These are phyloP conservation scores for Dactylonectria macrodidyma DNA, from an alignment of 2,329 filamentous ascomycete species.

Conservation along the genomic window DNA sequence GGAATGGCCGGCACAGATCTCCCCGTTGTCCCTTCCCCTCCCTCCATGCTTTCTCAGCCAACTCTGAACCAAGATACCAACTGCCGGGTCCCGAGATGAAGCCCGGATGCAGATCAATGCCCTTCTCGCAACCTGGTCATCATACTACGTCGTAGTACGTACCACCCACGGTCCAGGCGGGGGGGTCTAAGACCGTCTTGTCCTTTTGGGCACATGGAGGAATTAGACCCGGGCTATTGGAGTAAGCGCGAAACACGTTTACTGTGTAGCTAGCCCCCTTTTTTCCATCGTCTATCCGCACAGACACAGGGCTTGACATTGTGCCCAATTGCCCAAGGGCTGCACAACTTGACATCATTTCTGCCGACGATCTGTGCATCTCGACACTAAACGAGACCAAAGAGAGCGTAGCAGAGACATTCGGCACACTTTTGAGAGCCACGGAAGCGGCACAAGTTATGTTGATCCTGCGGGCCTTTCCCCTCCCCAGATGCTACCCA, in stretches of 20 bases:
- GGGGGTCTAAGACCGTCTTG: too few relatives aligned
- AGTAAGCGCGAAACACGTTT: not conserved
- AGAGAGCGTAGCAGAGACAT: not conserved
- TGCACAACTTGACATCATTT: not conserved
- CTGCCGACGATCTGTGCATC: not conserved
- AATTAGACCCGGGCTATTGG: not conserved
- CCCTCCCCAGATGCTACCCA: not conserved
- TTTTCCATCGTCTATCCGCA: not conserved
- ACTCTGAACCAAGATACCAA: too few relatives aligned
- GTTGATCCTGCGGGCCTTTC: not conserved
- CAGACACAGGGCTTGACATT: not conserved
- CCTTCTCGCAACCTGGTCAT: not conserved
- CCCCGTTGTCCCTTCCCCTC: not conserved
- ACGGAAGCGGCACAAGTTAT: not conserved
- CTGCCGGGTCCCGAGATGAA: not conserved
- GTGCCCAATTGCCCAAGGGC: not conserved
- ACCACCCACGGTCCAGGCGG: too few relatives aligned
- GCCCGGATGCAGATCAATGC: constrained; percentile 3
- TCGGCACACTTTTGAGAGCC: not conserved
- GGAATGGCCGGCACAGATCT: too few relatives aligned
- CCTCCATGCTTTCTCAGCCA: not conserved
- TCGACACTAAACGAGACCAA: too few relatives aligned
- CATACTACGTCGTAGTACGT: too few relatives aligned
- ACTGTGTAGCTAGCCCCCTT: not conserved
- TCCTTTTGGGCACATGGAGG: too few relatives aligned